A percentile compares a stretch with the other conserved stretches of the same genome.
These are phyloP conservation scores for Petunia hybrid DNA, from an alignment of 305 asterid species.

Conservation along the genomic window DNA sequence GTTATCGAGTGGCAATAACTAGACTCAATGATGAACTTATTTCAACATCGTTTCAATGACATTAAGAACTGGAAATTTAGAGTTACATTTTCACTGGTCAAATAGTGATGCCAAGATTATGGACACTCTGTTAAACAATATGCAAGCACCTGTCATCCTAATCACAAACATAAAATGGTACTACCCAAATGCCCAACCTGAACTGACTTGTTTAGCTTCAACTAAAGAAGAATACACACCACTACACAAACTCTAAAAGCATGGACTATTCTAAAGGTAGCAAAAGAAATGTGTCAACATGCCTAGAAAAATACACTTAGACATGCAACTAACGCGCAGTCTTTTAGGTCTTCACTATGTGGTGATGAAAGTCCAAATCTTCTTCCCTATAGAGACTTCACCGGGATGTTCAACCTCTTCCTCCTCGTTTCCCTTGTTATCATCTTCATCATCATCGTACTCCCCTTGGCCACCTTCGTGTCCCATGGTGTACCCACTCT, in stretches of 20 bases:
- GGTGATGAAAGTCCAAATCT: constrained; percentile 92
- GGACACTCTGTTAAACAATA: constrained; percentile 21
- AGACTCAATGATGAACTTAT: neutral
- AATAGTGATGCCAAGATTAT: constrained; percentile 22
- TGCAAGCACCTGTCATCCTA: constrained; percentile 22
- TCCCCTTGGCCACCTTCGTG: constrained; percentile 37
- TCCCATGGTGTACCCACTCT: constrained; percentile 13
- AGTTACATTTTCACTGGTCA: constrained; percentile 22
- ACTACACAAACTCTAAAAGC: constrained; percentile 28
- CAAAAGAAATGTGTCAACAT: constrained; percentile 24
- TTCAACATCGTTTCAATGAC: constrained; percentile 24
- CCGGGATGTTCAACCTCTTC: constrained; percentile 85
- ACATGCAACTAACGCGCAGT: constrained; percentile 2
- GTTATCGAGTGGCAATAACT: neutral
- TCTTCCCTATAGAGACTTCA: constrained; percentile 85
- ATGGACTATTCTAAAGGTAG: constrained; percentile 17
- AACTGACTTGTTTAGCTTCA: neutral
- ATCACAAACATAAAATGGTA: constrained; percentile 6
- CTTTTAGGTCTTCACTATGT: constrained; percentile 47
- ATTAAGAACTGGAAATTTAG: constrained; percentile 5
- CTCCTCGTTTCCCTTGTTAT: constrained; percentile 29
- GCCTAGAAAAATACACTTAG: constrained; percentile 28
- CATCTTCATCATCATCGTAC: constrained; percentile 41
- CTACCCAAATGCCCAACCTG: neutral
- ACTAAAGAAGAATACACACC: constrained; percentile 1